Conservation (phyloP, 2,329 filamentous ascomycete species). For the Helotiales sp. region DNA sequence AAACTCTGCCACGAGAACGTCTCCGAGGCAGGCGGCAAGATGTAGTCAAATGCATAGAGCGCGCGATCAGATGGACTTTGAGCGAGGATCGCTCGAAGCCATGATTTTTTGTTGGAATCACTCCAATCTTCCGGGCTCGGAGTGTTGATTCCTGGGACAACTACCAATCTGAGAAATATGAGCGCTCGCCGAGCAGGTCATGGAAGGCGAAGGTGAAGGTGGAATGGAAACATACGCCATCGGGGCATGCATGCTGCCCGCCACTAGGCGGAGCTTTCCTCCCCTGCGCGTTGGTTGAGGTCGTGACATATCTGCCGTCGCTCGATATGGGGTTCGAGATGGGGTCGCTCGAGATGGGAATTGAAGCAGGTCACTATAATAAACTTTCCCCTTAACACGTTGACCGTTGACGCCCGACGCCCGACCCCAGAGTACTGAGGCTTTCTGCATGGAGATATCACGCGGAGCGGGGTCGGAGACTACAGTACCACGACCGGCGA, state of each 20-base stretch:
- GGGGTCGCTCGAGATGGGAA: background rate
- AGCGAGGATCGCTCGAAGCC: background rate
- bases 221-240: too few species aligned
- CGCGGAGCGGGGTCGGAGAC: background rate
- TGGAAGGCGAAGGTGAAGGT: too few species aligned
- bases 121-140: too few species aligned
- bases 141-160: too few species aligned
- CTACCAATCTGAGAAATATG: too few species aligned
- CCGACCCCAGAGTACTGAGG: background rate
- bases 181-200: too few species aligned
- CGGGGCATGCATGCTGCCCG: too few species aligned
- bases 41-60: background rate
- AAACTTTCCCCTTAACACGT: background rate
- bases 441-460: background rate
- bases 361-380: background rate
- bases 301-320: too few species aligned
- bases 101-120: too few species aligned
- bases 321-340: background rate
- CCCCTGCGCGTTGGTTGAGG: too few species aligned
- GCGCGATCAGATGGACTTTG: background rate
- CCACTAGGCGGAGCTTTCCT: too few species aligned
- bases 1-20: background rate
- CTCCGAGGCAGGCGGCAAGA: background rate
- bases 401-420: background rate
- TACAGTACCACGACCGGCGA: background rate